These are phyloP conservation scores for Aphanoascus verrucosus DNA, from an alignment of 2,329 filamentous ascomycete species.

Conservation along the genomic window DNA sequence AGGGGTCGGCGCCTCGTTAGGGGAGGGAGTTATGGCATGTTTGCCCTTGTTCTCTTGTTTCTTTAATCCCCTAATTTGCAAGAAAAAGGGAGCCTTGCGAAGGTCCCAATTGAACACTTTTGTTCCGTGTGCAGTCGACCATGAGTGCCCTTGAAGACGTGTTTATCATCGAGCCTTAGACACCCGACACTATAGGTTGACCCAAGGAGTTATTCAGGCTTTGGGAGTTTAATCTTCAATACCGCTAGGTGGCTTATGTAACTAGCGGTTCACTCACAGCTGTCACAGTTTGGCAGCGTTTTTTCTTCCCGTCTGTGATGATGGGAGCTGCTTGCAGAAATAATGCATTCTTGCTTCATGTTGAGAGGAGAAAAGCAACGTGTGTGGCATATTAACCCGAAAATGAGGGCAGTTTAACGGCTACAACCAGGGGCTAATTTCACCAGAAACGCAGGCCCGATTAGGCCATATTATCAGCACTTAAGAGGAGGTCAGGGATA, in stretches of 20 bases:
- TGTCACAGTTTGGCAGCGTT: too few relatives aligned
- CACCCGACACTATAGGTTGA: not conserved
- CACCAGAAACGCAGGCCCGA: not conserved
- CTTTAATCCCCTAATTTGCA: not conserved
- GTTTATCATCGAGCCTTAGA: not conserved
- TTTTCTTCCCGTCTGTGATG: too few relatives aligned
- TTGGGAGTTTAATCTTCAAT: not conserved
- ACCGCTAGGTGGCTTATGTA: too few relatives aligned
- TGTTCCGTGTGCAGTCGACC: not conserved
- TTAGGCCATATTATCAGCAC: not conserved
- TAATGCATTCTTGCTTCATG: too few relatives aligned
- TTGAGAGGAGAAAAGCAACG: too few relatives aligned
- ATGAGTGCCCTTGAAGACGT: not conserved
- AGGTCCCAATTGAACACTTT: not conserved
- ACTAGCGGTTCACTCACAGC: too few relatives aligned
- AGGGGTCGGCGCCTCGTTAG: too few relatives aligned
- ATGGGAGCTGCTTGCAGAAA: too few relatives aligned
- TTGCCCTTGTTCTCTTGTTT: not conserved
- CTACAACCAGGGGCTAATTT: too few relatives aligned
- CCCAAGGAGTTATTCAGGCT: not conserved
- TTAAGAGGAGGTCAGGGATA: not conserved
- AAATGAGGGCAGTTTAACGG: too few relatives aligned
- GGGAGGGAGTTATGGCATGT: not conserved
- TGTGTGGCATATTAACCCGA: too few relatives aligned
- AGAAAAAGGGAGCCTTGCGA: not conserved